Evolutionary conservation across 305 asterid genomes (phyloP), one percentile per base, ranked within the genome.

Genomic region (Coffea humblotiana): DNA sequence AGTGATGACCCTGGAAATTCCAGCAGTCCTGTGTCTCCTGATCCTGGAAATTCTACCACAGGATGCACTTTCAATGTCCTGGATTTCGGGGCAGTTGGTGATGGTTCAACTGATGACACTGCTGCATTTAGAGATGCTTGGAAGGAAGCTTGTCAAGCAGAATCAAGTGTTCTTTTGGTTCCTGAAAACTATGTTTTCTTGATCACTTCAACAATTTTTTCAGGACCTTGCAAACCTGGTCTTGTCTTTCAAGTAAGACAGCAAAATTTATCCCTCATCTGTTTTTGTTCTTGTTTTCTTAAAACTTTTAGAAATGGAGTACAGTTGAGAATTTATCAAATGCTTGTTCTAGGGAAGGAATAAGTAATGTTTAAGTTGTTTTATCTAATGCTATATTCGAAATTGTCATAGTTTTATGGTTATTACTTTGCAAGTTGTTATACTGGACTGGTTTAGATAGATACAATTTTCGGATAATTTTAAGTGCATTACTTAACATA

Each of bases 171-270:
- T 76, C 78, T 94, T 67, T 82, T 89, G 83, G 97, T 82, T 23
- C 98, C 97, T 6, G 54, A 90, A 0, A 87, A 83, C 60, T 79
- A 78, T 45, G 83, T 61, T 8, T 96, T 96, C 85, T 67, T 82
- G 74, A 89, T 96, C 84, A 92, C 96, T 69, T 96, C 99, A 8
- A 92, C 98, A 0, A 96, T 96, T 7, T 94, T 96, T 81, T 90
- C 97, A 8, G 99, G 97, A 19, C 98, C 99, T 13, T 96, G 99
- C 74, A 83, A 90, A 77, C 90, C 95, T 0, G 97, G 98, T 3
- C 97, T 94, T 23, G 91, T 91, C 76, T 90, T 96, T 78, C 97
- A 86, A 74, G 98, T 95, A 85, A 83, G 87, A 66, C 6, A 14
- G 61, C n/a, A 61, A 40, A 51, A 2, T 10, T 40, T 29, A 21